Evolutionary conservation across 495 filamentous ascomycete genomes (phyloP).

Genomic region (Trichocladium antarcticum): DNA sequence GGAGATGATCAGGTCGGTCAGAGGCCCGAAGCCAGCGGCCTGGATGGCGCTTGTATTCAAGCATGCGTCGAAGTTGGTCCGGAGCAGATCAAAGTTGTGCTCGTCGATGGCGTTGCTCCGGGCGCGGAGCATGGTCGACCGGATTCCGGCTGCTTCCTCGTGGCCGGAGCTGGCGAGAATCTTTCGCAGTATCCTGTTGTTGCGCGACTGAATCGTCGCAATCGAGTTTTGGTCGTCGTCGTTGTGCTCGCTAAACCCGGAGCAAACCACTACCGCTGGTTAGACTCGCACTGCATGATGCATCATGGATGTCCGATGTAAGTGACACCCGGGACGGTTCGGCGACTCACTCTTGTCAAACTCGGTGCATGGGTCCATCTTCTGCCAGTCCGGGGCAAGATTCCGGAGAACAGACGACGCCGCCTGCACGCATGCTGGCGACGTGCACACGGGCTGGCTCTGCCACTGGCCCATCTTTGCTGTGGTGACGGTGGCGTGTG

Average conservation of each 20-base stretch:
- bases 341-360: conserved; percentile 45
- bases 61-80: conserved; percentile 53
- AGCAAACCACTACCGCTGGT: conserved; percentile 42
- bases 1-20: conserved; percentile 36
- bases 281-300: too few relatives aligned
- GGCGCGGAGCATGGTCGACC: not conserved
- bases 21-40: conserved; percentile 43
- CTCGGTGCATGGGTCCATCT: conserved; percentile 56
- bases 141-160: conserved; percentile 15
- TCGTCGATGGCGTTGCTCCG: conserved; percentile 34
- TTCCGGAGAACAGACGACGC: conserved; percentile 56
- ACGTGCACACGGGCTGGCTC: conserved; percentile 35
- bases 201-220: conserved; percentile 48
- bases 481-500: not conserved
- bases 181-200: conserved; percentile 48
- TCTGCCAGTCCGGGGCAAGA: conserved; percentile 50
- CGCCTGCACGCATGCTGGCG: conserved; percentile 56
- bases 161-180: conserved; percentile 51
- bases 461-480: conserved; percentile 13
- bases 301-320: too few relatives aligned
- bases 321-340: too few relatives aligned
- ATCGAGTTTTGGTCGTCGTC: conserved; percentile 51
- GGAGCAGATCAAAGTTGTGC: conserved; percentile 56
- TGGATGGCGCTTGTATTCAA: conserved; percentile 47
- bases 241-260: conserved; percentile 53